Evolutionary conservation across 2,329 filamentous ascomycete genomes (phyloP), one percentile per base, ranked within the genome.

Genomic region (Periconia sp.): DNA sequence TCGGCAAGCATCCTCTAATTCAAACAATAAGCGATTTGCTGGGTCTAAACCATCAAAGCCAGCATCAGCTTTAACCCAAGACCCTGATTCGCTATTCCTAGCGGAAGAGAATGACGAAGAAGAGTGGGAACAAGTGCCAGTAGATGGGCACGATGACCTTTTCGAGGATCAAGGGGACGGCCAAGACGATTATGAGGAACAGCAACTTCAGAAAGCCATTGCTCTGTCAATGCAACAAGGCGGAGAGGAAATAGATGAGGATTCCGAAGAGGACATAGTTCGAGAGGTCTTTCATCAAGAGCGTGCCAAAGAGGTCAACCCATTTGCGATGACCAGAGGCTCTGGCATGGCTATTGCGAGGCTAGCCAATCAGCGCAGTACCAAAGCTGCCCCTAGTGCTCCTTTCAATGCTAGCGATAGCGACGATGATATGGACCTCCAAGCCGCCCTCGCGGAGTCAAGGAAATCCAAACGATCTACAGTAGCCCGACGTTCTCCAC

Each of bases 151-250:
- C 9, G 80, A 85, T 27, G 82, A 83, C 0, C 72, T 91, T 1
- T 88, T 88, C 55, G 83, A 81, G 52, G 76, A 77, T 17, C 52
- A 60, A 41, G 61, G 61, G 50, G 58, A 69, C 46, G 76, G 79
- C 40, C 73, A 78, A 76, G 0, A 76, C 76, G 79, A 78, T 14
- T 79, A 82, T 15, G 85, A 90, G 40, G 89, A 92, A 17, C 86
- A 90, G 57, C 91, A 96, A 48, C 79, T 97, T 6, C 85, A 85
- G 54, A 83, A 82, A 56, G 92, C 93, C 13, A 96, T 97, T 65
- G 89, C 89, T 1, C 80, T 97, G 73, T 97, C 93, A 6, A 76
- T 97, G 37, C 83, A 79, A 49, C 64, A 87, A 61, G 87, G 79
- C n/a, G 76, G 79, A 2, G 70, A 79, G 3, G 78, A 83, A 11